Conservation (phyloP, 1,284 basidiomycete species). For the Microbotryum violaceum region DNA sequence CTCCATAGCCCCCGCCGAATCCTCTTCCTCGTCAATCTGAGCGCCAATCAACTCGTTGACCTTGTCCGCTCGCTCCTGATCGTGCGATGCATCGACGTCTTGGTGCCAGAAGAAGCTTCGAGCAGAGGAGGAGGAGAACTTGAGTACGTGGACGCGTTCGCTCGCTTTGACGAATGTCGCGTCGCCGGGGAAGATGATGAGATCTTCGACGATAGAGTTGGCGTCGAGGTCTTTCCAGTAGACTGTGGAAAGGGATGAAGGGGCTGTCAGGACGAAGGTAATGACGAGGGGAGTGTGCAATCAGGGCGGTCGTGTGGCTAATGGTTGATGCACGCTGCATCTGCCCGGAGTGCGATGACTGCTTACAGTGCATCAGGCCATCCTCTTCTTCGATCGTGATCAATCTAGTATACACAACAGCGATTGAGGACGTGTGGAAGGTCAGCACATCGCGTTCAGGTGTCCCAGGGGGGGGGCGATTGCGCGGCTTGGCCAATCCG, state of each 20-base stretch:
- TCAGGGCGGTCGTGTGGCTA: neutral
- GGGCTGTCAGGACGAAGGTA: neutral
- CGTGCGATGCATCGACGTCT: constrained; percentile 27
- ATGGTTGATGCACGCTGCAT: too few species aligned
- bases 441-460: neutral
- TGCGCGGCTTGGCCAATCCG: too few species aligned
- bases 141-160: constrained; percentile 36
- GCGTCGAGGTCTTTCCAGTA: constrained; percentile 35
- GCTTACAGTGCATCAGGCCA: constrained; percentile 34
- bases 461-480: neutral
- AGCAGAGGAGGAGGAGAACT: constrained; percentile 35
- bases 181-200: constrained; percentile 31
- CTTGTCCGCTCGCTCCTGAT: constrained; percentile 14
- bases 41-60: constrained; percentile 37
- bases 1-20: constrained; percentile 18
- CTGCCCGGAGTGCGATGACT: too few species aligned
- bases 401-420: constrained; percentile 12
- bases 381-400: constrained; percentile 34
- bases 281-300: neutral
- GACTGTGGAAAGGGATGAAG: constrained; percentile 12
- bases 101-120: constrained; percentile 38
- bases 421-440: neutral
- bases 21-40: constrained; percentile 11
- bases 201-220: constrained; percentile 26
- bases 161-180: constrained; percentile 23